Evolutionary conservation across 192 early-diverging fungal species (phyloP).

Genomic region (Umbelopsis vinacea): DNA sequence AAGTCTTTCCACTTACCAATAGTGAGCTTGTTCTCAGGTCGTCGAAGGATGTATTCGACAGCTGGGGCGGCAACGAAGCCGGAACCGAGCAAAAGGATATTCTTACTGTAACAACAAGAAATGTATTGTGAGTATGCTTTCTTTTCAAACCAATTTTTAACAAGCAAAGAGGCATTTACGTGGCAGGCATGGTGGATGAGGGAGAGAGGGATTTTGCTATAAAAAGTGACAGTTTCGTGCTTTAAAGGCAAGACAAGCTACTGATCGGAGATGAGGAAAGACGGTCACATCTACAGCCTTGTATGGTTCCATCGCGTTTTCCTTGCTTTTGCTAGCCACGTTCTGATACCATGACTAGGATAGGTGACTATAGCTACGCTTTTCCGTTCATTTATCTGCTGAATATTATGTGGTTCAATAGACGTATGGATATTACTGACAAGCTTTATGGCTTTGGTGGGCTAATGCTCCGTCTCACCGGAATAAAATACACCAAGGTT

Average conservation of each 20-base stretch:
- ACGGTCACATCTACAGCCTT: slow-evolving; percentile 3
- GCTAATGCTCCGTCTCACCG: too few relatives aligned
- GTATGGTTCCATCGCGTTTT: too few relatives aligned
- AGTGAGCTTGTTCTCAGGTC: slow-evolving; percentile 87
- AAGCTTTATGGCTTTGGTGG: too few relatives aligned
- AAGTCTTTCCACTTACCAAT: slow-evolving; percentile 55
- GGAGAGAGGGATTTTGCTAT: slow-evolving; percentile 1
- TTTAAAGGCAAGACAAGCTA: neutral
- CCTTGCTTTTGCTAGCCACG: too few relatives aligned
- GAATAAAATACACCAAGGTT: too few relatives aligned
- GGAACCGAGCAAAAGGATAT: slow-evolving; percentile 94
- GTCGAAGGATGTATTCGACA: slow-evolving; percentile 89
- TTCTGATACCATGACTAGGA: too few relatives aligned
- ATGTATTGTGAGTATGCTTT: neutral
- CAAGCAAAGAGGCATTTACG: neutral
- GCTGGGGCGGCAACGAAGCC: slow-evolving; percentile 98
- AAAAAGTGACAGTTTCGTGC: neutral
- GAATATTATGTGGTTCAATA: too few relatives aligned
- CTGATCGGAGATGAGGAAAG: slow-evolving; percentile 3
- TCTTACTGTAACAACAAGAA: slow-evolving; percentile 49
- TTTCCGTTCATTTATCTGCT: too few relatives aligned
- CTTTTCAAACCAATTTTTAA: neutral
- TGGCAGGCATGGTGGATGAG: slow-evolving; percentile 21
- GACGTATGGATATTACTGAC: too few relatives aligned
- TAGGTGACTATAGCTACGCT: too few relatives aligned